Base-by-base conservation (phyloP, 2,329 filamentous ascomycete species). In the Myriosclerotinia curreyana region DNA sequence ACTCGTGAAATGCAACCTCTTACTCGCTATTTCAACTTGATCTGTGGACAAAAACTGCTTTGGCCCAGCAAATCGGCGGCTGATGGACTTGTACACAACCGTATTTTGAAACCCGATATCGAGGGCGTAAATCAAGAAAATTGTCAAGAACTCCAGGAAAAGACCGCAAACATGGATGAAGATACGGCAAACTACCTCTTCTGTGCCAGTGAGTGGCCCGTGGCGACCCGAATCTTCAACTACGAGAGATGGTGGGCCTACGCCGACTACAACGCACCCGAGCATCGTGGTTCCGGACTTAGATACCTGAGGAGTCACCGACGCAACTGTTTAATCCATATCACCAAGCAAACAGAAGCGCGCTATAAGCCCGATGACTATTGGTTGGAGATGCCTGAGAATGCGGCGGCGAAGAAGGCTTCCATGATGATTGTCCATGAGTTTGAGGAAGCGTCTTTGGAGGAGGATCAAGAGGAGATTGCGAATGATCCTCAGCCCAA, bases 11-110 rank as follows among this genome's bases (percentile, higher is more conserved):
- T 62, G 49, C 6, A 11, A 20, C 60, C 60, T 0, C 31, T 62
- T 5, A 62, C 60, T 1, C 60, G 60, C 3, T 63, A 58, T n/a
- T 20, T 63, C 6, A 63, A 63, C 34, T 22, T 63, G 5, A 34
- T 58, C 5, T 63, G 60, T 2, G 60, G 60, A n/a, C 60, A 50
- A 17, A 28, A 20, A 0, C 60, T 63, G 22, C 3, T 12, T 5
- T 63, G 52, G 34, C 60, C 60, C 9, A 22, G 36, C 25, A 50
- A 12, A 7, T 22, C 28, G 9, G 2, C 2, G 3, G 3, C 0
- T 34, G 28, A 49, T 1, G n/a, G 42, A 15, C 42, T 58, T 1
- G 20, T 55, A 12, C 50, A 55, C 7, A 38, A 42, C 2, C 52
- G 34, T 0, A 14, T 58, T 3, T 36, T 58, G 55, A 34, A 36